A percentile compares a stretch with the other conserved stretches of the same genome.
phyloP scores from a whole-genome alignment of 163 green algal genomes.

The Scenedesmus sp. region DNA sequence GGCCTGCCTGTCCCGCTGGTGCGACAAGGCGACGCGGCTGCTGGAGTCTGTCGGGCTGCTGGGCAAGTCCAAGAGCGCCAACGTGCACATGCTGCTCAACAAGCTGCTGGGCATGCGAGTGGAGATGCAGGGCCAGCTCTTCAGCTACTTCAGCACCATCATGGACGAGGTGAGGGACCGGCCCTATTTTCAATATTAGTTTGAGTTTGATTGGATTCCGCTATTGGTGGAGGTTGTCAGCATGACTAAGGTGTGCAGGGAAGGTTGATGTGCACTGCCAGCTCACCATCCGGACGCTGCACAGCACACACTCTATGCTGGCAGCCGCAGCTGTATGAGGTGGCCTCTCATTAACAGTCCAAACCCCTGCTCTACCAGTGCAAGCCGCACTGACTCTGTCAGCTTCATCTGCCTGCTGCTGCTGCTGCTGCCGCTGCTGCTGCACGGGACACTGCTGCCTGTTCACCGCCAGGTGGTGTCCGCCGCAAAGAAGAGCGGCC shows the following conservation, averaged over 20 bases:
- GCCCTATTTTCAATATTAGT: background rate
- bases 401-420: background rate
- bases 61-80: background rate
- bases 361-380: no score
- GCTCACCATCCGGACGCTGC: no score
- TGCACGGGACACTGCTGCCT: background rate
- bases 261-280: no score
- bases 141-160: conserved; percentile 14
- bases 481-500: conserved; percentile 25
- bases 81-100: conserved; percentile 38
- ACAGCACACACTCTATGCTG: no score
- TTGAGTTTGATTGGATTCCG: no score
- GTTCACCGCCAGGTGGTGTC: conserved; percentile 19
- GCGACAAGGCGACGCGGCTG: background rate
- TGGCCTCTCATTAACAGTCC: no score
- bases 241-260: no score
- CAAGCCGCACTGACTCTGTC: background rate
- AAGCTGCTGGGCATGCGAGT: conserved; percentile 41
- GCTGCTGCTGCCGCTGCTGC: background rate
- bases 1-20: conserved; percentile 12
- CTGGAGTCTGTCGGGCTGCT: conserved; percentile 16
- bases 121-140: conserved; percentile 48
- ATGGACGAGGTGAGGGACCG: background rate
- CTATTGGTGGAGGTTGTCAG: no score
- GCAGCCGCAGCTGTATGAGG: no score